Evolutionary conservation across 2,329 filamentous ascomycete genomes (phyloP).

Genomic region (Colletotrichum ledebouriae): DNA sequence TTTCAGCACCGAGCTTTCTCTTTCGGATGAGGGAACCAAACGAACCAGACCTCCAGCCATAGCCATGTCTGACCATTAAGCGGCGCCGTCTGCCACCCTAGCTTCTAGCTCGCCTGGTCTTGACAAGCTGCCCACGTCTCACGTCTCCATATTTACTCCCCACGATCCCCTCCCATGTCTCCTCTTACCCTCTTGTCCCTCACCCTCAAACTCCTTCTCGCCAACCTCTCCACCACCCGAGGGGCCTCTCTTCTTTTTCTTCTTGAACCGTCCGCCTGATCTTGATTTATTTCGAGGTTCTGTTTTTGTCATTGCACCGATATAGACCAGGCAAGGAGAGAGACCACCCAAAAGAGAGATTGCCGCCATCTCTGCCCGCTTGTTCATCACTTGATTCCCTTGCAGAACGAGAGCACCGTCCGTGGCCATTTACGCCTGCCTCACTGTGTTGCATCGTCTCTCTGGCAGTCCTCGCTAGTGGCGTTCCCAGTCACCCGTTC

Average conservation of each 20-base stretch:
- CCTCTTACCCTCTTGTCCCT: constrained; percentile 29
- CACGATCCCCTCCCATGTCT: constrained; percentile 40
- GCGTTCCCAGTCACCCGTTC: constrained; percentile 19
- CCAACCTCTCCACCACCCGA: constrained; percentile 20
- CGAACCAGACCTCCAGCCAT: constrained; percentile 9
- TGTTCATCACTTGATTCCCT: constrained; percentile 3
- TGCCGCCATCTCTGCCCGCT: constrained; percentile 1
- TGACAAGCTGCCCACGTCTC: not conserved
- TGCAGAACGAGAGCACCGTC: constrained; percentile 6
- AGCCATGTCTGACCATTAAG: constrained; percentile 32
- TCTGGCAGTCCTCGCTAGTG: constrained; percentile 33
- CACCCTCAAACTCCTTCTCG: constrained; percentile 31
- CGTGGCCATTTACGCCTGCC: constrained; percentile 25
- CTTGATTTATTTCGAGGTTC: constrained; percentile 11
- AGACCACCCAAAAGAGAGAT: constrained; percentile 23
- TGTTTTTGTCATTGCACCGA: not conserved
- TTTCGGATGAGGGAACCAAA: constrained; percentile 7
- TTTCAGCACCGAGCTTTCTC: constrained; percentile 23
- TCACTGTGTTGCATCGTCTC: constrained; percentile 41
- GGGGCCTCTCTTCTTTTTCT: constrained; percentile 17
- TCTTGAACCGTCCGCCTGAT: constrained; percentile 8
- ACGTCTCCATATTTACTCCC: constrained; percentile 41
- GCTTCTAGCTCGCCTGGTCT: constrained; percentile 16
- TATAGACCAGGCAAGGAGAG: constrained; percentile 1
- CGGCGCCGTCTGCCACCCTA: constrained; percentile 11